Base-by-base conservation (phyloP, 1,139 yeast species). In the Diutina siamensis region DNA sequence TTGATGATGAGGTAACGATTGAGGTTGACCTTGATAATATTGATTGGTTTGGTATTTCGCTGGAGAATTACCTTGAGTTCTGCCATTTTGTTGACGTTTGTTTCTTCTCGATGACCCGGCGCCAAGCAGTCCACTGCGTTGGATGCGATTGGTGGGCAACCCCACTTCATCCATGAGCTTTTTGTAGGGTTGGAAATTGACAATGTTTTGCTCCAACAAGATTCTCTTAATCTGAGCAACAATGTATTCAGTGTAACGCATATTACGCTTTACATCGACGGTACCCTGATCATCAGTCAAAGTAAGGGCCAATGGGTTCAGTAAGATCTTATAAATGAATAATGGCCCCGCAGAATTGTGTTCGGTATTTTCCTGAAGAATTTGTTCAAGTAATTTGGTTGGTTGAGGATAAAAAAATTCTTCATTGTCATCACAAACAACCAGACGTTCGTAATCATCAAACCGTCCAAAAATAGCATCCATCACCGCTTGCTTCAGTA, bases 121-220 rank as follows among this genome's bases (percentile, higher is more conserved):
- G 27, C 44, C 31, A 32, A 22, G 12, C 35, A 32, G 35, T 3
- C n/a, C 9, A 9, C 27, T 5, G 9, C 36, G 50, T 53, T 46
- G 55, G 51, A 57, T 3, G 57, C 44, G n/a, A 63, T 54, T 47
- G 71, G 55, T 46, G 60, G 72, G 61, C 45, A 89, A 68, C 7
- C 97, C 97, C 51, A 88, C 94, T 61, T 92, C 97, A 53, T 92
- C 97, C 78, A 89, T 77, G 48, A 92, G 68, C 53, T 95, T 78
- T 59, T 86, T 85, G 62, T 87, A 86, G 25, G 85, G 86, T 57
- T 86, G 95, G 32, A 74, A 73, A 47, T 72, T 70, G 35, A 57
- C 55, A 18, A 79, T 73, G 49, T 77, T 80, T 53, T 77, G 64
- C 44, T 79, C 80, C 47, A 79, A 61, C 47, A 86, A 65, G 7